Evolutionary conservation across 2,329 filamentous ascomycete genomes (phyloP).

Genomic region (Aspergillus japonicus): DNA sequence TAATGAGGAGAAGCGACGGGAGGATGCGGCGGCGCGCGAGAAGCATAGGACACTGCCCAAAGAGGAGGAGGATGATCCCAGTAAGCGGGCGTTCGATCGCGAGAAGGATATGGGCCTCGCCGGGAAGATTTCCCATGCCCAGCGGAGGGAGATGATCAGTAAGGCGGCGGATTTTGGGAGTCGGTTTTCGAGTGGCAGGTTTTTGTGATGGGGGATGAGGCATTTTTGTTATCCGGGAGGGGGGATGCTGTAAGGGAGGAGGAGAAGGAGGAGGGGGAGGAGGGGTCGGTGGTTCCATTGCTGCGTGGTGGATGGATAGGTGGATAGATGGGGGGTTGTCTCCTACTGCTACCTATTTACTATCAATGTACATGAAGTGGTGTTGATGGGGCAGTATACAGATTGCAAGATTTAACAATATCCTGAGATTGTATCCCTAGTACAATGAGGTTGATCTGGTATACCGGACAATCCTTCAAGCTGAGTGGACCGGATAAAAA

Average conservation of each 20-base stretch:
- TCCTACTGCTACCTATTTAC: too few relatives aligned
- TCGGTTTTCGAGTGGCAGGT: conserved; percentile 73
- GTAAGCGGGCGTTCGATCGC: conserved; percentile 79
- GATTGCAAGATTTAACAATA: too few relatives aligned
- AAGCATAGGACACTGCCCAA: conserved; percentile 35
- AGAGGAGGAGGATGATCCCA: conserved; percentile 83
- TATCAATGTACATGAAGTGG: too few relatives aligned
- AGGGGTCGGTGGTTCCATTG: too few relatives aligned
- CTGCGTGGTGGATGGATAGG: too few relatives aligned
- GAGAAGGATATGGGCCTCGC: conserved; percentile 90
- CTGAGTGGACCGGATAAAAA: not conserved
- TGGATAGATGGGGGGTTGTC: too few relatives aligned
- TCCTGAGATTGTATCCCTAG: too few relatives aligned
- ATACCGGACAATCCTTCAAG: not conserved
- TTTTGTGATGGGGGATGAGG: conserved; percentile 36
- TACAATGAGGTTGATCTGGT: too few relatives aligned
- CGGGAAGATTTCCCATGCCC: conserved; percentile 67
- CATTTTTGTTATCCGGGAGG: not conserved
- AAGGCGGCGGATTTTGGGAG: conserved; percentile 79
- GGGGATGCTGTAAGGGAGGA: not conserved
- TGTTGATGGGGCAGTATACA: too few relatives aligned
- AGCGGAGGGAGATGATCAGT: conserved; percentile 75
- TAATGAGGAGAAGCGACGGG: conserved; percentile 39
- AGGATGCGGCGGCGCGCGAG: conserved; percentile 5
- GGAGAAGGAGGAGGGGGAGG: not conserved